Conservation (phyloP, 441 rosid species). For the Euphorbia celastroides region DNA sequence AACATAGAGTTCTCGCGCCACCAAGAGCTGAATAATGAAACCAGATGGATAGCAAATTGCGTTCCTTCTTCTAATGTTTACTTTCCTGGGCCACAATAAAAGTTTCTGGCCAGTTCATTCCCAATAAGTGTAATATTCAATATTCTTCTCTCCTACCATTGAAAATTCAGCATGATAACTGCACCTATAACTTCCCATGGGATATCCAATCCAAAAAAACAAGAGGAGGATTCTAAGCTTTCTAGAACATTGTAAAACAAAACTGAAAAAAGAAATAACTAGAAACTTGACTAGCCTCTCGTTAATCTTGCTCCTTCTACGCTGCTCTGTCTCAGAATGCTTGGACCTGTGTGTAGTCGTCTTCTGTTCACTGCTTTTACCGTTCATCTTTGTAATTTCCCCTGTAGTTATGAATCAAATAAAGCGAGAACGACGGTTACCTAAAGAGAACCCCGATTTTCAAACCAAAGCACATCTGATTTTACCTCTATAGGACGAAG, state of each 20-base stretch:
- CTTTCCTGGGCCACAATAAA: neutral
- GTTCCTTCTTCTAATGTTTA: neutral
- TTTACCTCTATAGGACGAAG: slow-evolving; percentile 36
- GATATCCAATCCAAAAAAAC: neutral
- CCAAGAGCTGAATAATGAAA: neutral
- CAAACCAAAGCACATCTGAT: neutral
- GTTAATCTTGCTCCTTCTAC: slow-evolving; percentile 29
- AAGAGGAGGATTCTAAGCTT: too few relatives aligned
- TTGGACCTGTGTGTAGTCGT: slow-evolving; percentile 80
- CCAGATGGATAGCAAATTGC: neutral
- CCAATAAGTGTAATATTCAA: neutral
- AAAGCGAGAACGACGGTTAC: neutral
- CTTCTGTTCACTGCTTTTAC: slow-evolving; percentile 57
- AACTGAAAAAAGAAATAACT: too few relatives aligned
- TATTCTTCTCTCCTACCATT: neutral
- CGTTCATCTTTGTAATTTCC: slow-evolving; percentile 35
- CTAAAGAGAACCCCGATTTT: neutral
- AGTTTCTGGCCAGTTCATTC: neutral
- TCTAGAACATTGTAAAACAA: too few relatives aligned
- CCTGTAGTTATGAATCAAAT: slow-evolving; percentile 14
- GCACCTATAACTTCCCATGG: neutral
- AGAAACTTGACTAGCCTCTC: too few relatives aligned
- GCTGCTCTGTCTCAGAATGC: slow-evolving; percentile 97
- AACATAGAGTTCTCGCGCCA: slow-evolving; percentile 1
- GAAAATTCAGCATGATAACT: neutral